Base-by-base conservation (phyloP, 2,329 filamentous ascomycete genomes). In the Pseudogymnoascus sp. region DNA sequence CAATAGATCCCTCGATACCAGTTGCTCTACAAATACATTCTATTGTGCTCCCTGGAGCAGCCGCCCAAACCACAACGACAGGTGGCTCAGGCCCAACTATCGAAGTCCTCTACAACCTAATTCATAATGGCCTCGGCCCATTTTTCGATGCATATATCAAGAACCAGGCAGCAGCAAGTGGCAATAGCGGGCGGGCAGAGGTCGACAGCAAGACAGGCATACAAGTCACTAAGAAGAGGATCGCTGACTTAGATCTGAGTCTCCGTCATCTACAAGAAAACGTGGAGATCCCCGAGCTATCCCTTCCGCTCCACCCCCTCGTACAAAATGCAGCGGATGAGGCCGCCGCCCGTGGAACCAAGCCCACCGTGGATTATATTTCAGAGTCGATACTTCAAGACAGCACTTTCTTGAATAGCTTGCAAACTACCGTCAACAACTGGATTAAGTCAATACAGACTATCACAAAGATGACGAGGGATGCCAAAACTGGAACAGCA, bases 401-500 rank as follows among this genome's bases (percentile, higher is more conserved):
- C 76, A 96, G 91, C 71, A 86, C 87, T 10, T 96, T 99, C 69
- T 87, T 97, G 71, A 99, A 99, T 76, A 92, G 89, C 69, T 81
- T 99, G 38, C 95, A 98, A 74, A 89, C 90, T 60, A 95, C 89
- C 59, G 95, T 98, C 65, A 99, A 98, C 75, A 88, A 89, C 66
- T 99, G 95, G 95, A 99, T 99, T 78, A 96, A 96, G 78, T 96
- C 93, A 10, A 99, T 99, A 68, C 93, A 97, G 75, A 89, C 89
- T 59, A 96, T 97, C 69, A 99, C 95, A 40, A 96, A 96, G 77
- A 89, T 96, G 80, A 91, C 91, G 41, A 87, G 92, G 71, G 95
- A 99, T 70, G 87, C 91, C 0, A 79, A 81, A 4, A 84, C 71
- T 80, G 82, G 87, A 33, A 96, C 92, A 22, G 95, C 95, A 33